These are phyloP conservation scores for Parasarocladium wereldwijsianum DNA, from an alignment of 2,329 filamentous ascomycete species.

Conservation along the genomic window DNA sequence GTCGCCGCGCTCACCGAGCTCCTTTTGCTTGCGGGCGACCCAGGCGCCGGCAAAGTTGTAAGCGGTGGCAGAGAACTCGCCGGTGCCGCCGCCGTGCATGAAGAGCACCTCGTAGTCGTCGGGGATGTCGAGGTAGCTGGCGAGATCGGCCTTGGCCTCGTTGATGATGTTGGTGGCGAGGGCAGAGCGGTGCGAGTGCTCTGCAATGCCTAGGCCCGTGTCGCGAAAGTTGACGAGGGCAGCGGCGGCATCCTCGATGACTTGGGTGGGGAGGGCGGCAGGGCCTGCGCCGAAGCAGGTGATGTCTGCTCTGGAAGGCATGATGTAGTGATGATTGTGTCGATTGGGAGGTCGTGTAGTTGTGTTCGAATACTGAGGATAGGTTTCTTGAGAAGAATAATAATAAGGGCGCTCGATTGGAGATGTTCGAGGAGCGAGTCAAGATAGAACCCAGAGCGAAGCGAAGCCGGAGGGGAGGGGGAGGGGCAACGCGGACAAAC, in stretches of 20 bases:
- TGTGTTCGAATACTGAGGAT: too few species aligned
- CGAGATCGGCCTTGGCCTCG: constrained; percentile 60
- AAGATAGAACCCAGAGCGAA: too few species aligned
- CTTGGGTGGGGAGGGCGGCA: constrained; percentile 66
- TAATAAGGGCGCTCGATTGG: too few species aligned
- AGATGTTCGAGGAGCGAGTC: too few species aligned
- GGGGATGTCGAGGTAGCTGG: constrained; percentile 64
- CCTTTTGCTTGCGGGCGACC: constrained; percentile 54
- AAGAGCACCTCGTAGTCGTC: constrained; percentile 79
- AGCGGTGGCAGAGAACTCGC: constrained; percentile 69
- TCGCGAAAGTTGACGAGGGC: constrained; percentile 71
- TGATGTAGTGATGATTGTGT: constrained; percentile 16
- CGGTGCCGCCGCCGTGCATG: constrained; percentile 74
- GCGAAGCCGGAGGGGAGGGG: too few species aligned
- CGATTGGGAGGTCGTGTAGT: too few species aligned
- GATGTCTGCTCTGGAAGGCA: constrained; percentile 62
- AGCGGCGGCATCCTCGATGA: constrained; percentile 62
- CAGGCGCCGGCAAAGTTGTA: constrained; percentile 77
- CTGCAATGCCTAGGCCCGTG: constrained; percentile 72
- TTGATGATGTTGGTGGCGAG: constrained; percentile 68
- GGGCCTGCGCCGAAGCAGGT: constrained; percentile 86
- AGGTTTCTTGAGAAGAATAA: too few species aligned
- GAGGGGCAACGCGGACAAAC: too few species aligned
- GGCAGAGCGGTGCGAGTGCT: constrained; percentile 78
- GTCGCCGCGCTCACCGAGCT: constrained; percentile 36